Base-by-base conservation (phyloP, 1,284 basidiomycete species). In the Tilletia indica region DNA sequence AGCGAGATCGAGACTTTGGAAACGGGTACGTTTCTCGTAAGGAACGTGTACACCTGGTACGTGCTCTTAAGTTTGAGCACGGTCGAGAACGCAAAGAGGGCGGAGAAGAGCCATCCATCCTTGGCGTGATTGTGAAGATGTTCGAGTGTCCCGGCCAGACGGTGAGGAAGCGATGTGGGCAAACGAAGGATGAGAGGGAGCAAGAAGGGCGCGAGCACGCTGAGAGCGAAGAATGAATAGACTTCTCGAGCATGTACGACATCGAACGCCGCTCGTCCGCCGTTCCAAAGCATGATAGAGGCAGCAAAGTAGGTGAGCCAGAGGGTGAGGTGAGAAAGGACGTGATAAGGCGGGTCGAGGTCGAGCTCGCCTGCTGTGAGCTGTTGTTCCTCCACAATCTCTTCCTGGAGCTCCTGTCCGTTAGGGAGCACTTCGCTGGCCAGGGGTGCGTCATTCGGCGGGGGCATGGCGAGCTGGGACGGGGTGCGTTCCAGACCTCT, bases 261-360 rank as follows among this genome's bases (percentile, higher is more conserved):
- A 4, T 54, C 51, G 19, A 54, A 54, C 11, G n/a, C 8, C 19
- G 16, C 51, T 19, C 51, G 51, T 19, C 51, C 51, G 51, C 51
- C 19, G 51, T 8, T n/a, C 19, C 16, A 25, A 4, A 25, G 51
- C 51, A 54, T 25, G 2, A 54, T 25, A 19, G 51, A 54, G 51
- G 21, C 42, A 45, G 42, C n/a, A 54, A 54, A 54, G 51, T 54
- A 54, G 51, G 51, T 25, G 51, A 54, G 19, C 51, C 51, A 54
- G 16, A 54, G 51, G 51, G 19, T 54, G 51, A 54, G 51, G 21
- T 54, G 51, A 19, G 51, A 54, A 19, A 36, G 58, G 58, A 63
- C 31, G 11, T 39, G 25, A 19, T 21, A 3, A n/a, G 58, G 58
- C 36, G 25, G 58, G 31, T 39, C 31, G 58, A 63, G 58, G 25